A percentile compares a stretch with the other conserved stretches of the same genome.
phyloP scores from a whole-genome alignment of 2,329 filamentous ascomycete genomes.

The Venturia asperata region DNA sequence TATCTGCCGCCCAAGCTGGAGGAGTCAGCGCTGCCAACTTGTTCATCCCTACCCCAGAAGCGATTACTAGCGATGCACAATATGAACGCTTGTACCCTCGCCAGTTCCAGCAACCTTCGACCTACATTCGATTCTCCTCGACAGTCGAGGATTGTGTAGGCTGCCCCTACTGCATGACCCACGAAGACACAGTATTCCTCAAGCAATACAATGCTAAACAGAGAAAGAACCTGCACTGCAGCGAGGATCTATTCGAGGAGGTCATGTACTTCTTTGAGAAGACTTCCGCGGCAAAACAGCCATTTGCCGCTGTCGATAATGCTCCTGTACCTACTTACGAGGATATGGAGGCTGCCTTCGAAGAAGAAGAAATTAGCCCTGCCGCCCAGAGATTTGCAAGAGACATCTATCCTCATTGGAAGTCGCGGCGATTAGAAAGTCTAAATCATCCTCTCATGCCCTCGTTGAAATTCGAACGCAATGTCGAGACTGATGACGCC shows the following conservation, averaged over 20 bases:
- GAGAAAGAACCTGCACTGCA: slow-evolving; percentile 56
- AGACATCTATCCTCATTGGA: slow-evolving; percentile 21
- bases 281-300: slow-evolving; percentile 73
- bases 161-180: slow-evolving; percentile 88
- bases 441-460: slow-evolving; percentile 70
- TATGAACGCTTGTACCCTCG: slow-evolving; percentile 86
- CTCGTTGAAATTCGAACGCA: slow-evolving; percentile 84
- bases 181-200: slow-evolving; percentile 80
- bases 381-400: slow-evolving; percentile 14
- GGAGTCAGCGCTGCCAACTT: slow-evolving; percentile 56
- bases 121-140: slow-evolving; percentile 95
- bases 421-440: slow-evolving; percentile 38
- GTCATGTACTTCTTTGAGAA: slow-evolving; percentile 95
- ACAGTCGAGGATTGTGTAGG: slow-evolving; percentile 94
- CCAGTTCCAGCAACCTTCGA: slow-evolving; percentile 73
- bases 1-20: slow-evolving; percentile 53
- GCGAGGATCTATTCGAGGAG: slow-evolving; percentile 86
- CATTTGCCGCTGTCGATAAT: slow-evolving; percentile 79
- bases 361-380: slow-evolving; percentile 25
- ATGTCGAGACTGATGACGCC: slow-evolving; percentile 87
- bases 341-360: slow-evolving; percentile 48
- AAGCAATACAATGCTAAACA: slow-evolving; percentile 75
- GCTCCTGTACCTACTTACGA: slow-evolving; percentile 58
- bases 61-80: slow-evolving; percentile 44
- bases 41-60: slow-evolving; percentile 62